phyloP scores from a whole-genome alignment of 768 basidiomycete genomes.

The Panaeolus cyanescens region DNA sequence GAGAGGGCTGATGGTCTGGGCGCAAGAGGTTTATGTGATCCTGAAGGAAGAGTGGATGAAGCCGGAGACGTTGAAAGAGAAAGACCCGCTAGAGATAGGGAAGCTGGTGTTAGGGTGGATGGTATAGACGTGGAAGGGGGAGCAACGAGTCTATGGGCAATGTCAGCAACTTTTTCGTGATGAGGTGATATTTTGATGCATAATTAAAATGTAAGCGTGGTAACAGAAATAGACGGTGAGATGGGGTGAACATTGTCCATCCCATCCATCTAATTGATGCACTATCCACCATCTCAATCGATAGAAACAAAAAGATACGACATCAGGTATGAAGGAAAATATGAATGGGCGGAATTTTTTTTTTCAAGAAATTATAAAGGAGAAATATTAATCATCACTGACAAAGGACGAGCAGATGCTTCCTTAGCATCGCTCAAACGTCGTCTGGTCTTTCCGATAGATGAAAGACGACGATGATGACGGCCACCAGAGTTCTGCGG shows the following conservation, averaged over 20 bases:
- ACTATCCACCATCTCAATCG: background rate
- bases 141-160: slow-evolving; percentile 29
- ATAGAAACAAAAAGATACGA: background rate
- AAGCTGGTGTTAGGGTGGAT: slow-evolving; percentile 22
- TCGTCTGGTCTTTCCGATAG: slow-evolving; percentile 68
- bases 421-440: slow-evolving; percentile 80
- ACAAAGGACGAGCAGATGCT: slow-evolving; percentile 75
- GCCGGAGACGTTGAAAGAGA: slow-evolving; percentile 44
- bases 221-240: slow-evolving; percentile 7
- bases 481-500: slow-evolving; percentile 27
- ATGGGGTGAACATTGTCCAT: background rate
- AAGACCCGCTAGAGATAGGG: slow-evolving; percentile 46
- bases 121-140: slow-evolving; percentile 18
- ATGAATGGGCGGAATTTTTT: slow-evolving; percentile 9
- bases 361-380: slow-evolving; percentile 13
- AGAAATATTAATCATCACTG: slow-evolving; percentile 33
- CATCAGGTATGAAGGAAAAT: slow-evolving; percentile 5
- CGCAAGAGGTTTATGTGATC: slow-evolving; percentile 11
- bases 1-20: slow-evolving; percentile 8
- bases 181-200: background rate
- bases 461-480: slow-evolving; percentile 72
- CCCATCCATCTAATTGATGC: background rate
- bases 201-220: background rate
- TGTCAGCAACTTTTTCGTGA: background rate
- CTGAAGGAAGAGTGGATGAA: slow-evolving; percentile 17